Evolutionary conservation across 2,329 filamentous ascomycete genomes (phyloP).

Genomic region (Rhytidhysteron rufulum): DNA sequence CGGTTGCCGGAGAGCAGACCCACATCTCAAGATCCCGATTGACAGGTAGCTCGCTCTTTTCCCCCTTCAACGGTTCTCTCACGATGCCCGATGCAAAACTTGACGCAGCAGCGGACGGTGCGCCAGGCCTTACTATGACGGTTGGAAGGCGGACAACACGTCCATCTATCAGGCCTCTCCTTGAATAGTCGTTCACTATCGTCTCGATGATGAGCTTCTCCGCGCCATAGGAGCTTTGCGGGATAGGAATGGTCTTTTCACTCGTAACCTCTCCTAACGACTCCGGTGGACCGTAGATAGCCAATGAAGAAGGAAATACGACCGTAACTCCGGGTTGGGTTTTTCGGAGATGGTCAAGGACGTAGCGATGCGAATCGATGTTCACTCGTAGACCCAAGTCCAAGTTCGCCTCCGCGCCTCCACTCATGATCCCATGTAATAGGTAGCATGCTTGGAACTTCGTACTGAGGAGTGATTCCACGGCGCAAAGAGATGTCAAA

Average conservation of each 20-base stretch:
- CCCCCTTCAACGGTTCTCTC: constrained; percentile 56
- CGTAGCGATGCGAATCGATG: constrained; percentile 50
- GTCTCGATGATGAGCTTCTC: constrained; percentile 58
- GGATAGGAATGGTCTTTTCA: constrained; percentile 46
- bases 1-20: constrained; percentile 52
- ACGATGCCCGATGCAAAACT: constrained; percentile 61
- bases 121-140: constrained; percentile 55
- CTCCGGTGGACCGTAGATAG: constrained; percentile 54
- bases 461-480: constrained; percentile 1
- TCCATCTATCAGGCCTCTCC: constrained; percentile 53
- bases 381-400: constrained; percentile 56
- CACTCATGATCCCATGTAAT: constrained; percentile 64
- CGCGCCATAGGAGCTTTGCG: constrained; percentile 57
- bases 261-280: constrained; percentile 31
- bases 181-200: constrained; percentile 57
- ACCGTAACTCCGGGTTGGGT: constrained; percentile 50
- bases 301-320: constrained; percentile 56
- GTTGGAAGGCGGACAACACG: constrained; percentile 57
- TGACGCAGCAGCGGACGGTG: constrained; percentile 54
- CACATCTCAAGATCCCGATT: constrained; percentile 48
- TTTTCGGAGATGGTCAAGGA: constrained; percentile 48
- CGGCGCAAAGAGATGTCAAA: constrained; percentile 5
- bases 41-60: constrained; percentile 46
- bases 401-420: constrained; percentile 56
- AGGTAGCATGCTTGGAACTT: constrained; percentile 38